phyloP scores from a whole-genome alignment of 2,329 filamentous ascomycete species.

The Seiridium unicorne region DNA sequence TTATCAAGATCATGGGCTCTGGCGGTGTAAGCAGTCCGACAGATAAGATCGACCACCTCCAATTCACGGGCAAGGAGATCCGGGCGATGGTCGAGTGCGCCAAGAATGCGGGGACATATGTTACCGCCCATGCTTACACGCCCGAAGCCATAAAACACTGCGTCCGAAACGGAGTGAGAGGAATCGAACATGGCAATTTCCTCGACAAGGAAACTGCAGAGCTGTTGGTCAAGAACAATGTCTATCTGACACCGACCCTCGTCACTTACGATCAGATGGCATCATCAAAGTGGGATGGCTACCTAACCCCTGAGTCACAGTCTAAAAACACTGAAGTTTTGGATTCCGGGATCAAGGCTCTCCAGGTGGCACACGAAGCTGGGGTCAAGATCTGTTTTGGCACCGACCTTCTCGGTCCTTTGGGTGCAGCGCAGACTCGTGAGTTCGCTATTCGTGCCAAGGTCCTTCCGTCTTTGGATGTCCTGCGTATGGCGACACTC shows the following conservation, averaged over 20 bases:
- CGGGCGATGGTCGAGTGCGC: constrained; percentile 47
- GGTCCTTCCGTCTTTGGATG: constrained; percentile 37
- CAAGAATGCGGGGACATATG: constrained; percentile 43
- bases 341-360: constrained; percentile 38
- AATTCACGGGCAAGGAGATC: constrained; percentile 53
- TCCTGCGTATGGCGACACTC: constrained; percentile 50
- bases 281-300: constrained; percentile 35
- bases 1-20: constrained; percentile 56
- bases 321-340: constrained; percentile 49
- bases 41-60: constrained; percentile 46
- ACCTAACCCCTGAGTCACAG: constrained; percentile 37
- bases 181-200: constrained; percentile 45
- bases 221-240: constrained; percentile 44
- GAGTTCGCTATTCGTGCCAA: constrained; percentile 46
- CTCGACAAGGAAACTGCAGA: constrained; percentile 36
- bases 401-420: constrained; percentile 50
- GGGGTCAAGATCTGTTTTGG: constrained; percentile 55
- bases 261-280: constrained; percentile 48
- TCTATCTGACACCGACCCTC: constrained; percentile 50
- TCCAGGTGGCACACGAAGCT: constrained; percentile 45
- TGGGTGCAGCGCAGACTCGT: constrained; percentile 44
- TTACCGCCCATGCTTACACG: constrained; percentile 55
- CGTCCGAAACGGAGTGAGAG: constrained; percentile 47
- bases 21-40: constrained; percentile 52
- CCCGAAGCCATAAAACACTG: constrained; percentile 47